phyloP scores from a whole-genome alignment of 768 basidiomycete species.

The Pulveroboletus sp. region DNA sequence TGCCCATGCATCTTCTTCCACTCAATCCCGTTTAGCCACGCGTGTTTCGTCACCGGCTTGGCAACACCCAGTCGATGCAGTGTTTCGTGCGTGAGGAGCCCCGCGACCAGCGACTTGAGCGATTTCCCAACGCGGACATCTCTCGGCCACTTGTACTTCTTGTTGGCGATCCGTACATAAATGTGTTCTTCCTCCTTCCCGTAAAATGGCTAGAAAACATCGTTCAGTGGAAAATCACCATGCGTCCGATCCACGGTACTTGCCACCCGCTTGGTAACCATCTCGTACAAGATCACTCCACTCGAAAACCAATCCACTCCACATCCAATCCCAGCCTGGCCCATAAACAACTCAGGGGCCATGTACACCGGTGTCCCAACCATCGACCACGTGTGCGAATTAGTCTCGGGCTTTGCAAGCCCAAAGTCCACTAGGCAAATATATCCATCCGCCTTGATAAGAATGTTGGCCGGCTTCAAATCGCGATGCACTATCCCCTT shows the following conservation, averaged over 20 bases:
- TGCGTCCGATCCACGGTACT: conserved; percentile 12
- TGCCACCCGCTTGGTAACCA: conserved; percentile 40
- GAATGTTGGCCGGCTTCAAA: conserved; percentile 57
- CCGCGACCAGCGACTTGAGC: conserved; percentile 41
- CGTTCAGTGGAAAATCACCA: neutral
- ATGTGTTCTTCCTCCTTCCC: conserved; percentile 26
- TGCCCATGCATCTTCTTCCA: conserved; percentile 46
- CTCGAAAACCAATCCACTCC: conserved; percentile 56
- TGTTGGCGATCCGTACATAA: conserved; percentile 24
- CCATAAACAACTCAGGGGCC: conserved; percentile 45
- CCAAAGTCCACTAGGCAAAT: conserved; percentile 55
- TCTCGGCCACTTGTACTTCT: conserved; percentile 39
- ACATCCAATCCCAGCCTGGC: conserved; percentile 22
- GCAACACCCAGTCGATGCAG: conserved; percentile 39
- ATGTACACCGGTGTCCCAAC: conserved; percentile 48
- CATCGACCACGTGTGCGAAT: conserved; percentile 29
- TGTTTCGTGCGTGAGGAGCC: conserved; percentile 39
- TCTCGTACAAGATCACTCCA: conserved; percentile 52
- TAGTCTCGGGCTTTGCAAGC: conserved; percentile 23
- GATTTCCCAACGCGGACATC: conserved; percentile 35
- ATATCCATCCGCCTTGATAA: conserved; percentile 56
- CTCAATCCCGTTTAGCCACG: conserved; percentile 45
- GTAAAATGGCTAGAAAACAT: conserved; percentile 23
- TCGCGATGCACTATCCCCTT: conserved; percentile 51
- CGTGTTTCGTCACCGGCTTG: conserved; percentile 37